Evolutionary conservation across 352 stramenopile genomes (phyloP).

Genomic region (Pythium myriotylum): DNA sequence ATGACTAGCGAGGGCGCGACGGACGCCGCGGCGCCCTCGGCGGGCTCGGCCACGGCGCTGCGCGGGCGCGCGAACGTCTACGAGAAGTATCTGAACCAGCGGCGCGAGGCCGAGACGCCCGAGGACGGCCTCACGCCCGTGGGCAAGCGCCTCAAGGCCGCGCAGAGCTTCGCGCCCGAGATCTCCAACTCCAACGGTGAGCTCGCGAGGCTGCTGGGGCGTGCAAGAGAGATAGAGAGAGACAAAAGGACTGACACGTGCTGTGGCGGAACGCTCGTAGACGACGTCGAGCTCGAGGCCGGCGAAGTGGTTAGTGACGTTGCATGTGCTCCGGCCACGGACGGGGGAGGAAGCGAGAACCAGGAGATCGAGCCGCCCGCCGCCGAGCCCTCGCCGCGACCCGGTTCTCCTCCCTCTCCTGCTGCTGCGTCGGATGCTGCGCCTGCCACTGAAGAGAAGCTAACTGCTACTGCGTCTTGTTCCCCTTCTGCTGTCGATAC

Average conservation of each 20-base stretch:
- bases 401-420: slow-evolving; percentile 3
- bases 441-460: slow-evolving; percentile 8
- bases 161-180: background rate
- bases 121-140: slow-evolving; percentile 12
- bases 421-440: slow-evolving; percentile 4
- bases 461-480: slow-evolving; percentile 27
- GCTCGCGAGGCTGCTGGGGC: too few species aligned
- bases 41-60: slow-evolving; percentile 4
- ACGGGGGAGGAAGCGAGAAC: slow-evolving; percentile 16
- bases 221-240: too few species aligned
- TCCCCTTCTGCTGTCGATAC: slow-evolving; percentile 21
- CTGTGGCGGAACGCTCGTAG: too few species aligned
- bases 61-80: slow-evolving; percentile 17
- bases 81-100: slow-evolving; percentile 24
- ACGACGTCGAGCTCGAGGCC: slow-evolving; percentile 20
- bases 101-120: background rate
- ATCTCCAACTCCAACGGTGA: slow-evolving; percentile 28
- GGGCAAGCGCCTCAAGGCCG: slow-evolving; percentile 11
- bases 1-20: background rate
- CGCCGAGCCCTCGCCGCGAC: background rate
- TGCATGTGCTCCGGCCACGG: slow-evolving; percentile 13
- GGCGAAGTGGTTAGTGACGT: slow-evolving; percentile 28
- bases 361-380: slow-evolving; percentile 17
- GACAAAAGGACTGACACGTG: too few species aligned
- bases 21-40: background rate